Base-by-base conservation (phyloP, 2,329 filamentous ascomycete genomes). In the Sporothrix luriei region DNA sequence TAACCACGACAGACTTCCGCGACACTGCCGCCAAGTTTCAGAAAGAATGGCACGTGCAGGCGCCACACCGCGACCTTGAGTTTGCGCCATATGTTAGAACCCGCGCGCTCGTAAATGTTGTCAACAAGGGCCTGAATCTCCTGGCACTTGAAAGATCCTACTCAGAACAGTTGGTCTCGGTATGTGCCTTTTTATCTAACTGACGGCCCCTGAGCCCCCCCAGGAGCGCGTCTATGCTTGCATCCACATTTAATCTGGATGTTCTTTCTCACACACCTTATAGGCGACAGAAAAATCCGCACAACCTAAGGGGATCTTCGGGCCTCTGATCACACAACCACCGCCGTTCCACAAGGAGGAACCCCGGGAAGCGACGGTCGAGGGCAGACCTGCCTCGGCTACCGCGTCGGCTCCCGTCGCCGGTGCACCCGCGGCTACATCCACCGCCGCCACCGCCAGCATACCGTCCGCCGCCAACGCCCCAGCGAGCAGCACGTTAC, bases 21-120 rank as follows among this genome's bases (percentile, higher is more conserved):
- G 88, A 90, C 78, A 88, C 88, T 55, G 88, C 88, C 68, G 84
- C 86, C 79, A 88, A 88, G 77, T 86, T 90, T 74, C 87, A 89
- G 76, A 89, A 89, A 77, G 87, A 90, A 80, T 90, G 88, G 88
- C 84, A 87, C 78, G 81, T 88, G 73, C 81, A 83, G 75, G 82
- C 86, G 78, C 88, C 88, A 75, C 86, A 89, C 77, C 84, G 84
- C 75, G 82, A 88, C 71, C 85, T 90, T 72, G 82, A 84, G 71
- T 90, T 90, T 78, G 88, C 88, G 77, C 85, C 83, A 76, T 84
- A 89, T 79, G 87, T 90, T 78, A 84, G 88, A 78, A 85, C 83
- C 75, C 87, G 89, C 79, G 87, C 87, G 74, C 81, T 90, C 76
- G 86, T 90, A 70, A 84, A 84, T 71, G 81, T 88, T 73, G 79